Conservation (phyloP, 2,329 filamentous ascomycete species). For the Didymella pinodella region DNA sequence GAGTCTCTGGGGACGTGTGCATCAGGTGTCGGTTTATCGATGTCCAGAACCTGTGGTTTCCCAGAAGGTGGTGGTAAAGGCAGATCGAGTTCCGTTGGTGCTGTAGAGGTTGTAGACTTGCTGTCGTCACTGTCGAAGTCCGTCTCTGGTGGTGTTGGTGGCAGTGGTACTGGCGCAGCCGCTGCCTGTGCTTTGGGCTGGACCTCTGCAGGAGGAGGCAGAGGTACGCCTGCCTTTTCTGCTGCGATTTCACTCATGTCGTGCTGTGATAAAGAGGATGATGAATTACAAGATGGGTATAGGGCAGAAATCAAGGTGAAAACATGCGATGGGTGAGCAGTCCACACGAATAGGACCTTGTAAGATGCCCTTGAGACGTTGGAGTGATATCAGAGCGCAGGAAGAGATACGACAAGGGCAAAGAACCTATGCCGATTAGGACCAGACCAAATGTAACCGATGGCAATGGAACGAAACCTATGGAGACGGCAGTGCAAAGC, state of each 20-base stretch:
- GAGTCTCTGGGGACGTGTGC: conserved; percentile 80
- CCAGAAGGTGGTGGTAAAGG: conserved; percentile 73
- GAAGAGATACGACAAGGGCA: background rate
- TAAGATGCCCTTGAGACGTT: background rate
- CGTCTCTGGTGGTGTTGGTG: conserved; percentile 48
- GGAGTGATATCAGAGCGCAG: conserved; percentile 2
- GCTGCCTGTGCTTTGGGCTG: conserved; percentile 31
- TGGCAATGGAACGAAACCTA: conserved; percentile 1
- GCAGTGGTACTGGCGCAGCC: conserved; percentile 32
- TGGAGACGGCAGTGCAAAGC: conserved; percentile 6
- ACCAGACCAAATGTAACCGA: conserved; percentile 9
- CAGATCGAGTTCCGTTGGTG: conserved; percentile 52
- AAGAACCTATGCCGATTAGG: conserved; percentile 7
- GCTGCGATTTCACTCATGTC: conserved; percentile 32
- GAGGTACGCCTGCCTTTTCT: conserved; percentile 25
- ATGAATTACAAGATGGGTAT: conserved; percentile 3
- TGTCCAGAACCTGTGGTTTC: conserved; percentile 69
- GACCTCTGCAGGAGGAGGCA: conserved; percentile 25
- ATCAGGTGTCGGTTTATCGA: conserved; percentile 86
- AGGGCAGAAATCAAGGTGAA: conserved; percentile 3
- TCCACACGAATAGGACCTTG: background rate
- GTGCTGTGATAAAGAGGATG: background rate
- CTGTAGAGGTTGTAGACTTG: conserved; percentile 29
- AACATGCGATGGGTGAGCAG: background rate
- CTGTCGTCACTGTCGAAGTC: conserved; percentile 42